These are phyloP conservation scores for Xanthoceras sorbifolium DNA, from an alignment of 345 rosid genomes.

Conservation along the genomic window DNA sequence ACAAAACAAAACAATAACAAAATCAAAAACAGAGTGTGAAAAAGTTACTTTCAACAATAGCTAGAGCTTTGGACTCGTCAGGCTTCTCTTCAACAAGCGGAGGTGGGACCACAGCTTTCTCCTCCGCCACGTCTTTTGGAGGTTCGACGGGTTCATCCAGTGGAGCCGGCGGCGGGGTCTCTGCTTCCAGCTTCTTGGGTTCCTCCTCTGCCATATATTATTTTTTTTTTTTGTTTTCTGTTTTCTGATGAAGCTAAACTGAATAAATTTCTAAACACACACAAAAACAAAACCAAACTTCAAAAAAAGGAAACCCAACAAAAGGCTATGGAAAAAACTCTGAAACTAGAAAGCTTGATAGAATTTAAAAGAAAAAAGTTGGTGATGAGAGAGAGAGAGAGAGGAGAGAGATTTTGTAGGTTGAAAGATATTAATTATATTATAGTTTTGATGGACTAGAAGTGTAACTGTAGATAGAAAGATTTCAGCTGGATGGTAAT, in stretches of 20 bases:
- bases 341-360: background rate
- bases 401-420: slow-evolving; percentile 4
- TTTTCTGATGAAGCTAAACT: background rate
- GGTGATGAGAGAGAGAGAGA: slow-evolving; percentile 4
- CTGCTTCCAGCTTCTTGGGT: slow-evolving; percentile 45
- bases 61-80: slow-evolving; percentile 38
- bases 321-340: background rate
- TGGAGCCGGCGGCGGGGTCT: slow-evolving; percentile 26
- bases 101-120: slow-evolving; percentile 41
- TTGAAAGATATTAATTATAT: too few relatives aligned
- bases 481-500: slow-evolving; percentile 27
- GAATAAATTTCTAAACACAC: too few relatives aligned
- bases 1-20: background rate
- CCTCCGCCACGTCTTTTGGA: slow-evolving; percentile 42
- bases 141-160: slow-evolving; percentile 25
- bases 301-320: background rate
- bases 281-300: background rate
- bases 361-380: background rate
- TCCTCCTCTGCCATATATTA: slow-evolving; percentile 52
- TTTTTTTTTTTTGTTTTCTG: background rate
- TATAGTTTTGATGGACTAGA: slow-evolving; percentile 21
- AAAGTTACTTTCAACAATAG: slow-evolving; percentile 38
- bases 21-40: background rate
- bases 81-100: slow-evolving; percentile 37
- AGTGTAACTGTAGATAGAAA: slow-evolving; percentile 9